Evolutionary conservation across 352 stramenopile genomes (phyloP), one percentile per base, ranked within the genome.

Genomic region (Nothophytophthora sp.): DNA sequence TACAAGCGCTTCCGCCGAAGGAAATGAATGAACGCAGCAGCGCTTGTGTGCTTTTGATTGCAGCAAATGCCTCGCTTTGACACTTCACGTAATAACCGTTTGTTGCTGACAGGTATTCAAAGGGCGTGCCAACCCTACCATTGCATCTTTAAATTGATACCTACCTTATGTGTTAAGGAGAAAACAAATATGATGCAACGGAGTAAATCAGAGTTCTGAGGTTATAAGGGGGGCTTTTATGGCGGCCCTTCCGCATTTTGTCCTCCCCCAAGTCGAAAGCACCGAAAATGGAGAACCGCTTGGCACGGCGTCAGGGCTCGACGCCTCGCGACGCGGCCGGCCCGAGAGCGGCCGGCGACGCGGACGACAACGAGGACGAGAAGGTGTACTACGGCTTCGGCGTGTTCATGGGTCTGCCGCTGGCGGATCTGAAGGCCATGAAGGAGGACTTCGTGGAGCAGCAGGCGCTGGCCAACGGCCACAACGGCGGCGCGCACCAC

Each of bases 351-450:
- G 37, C 51, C 25, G 50, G 56, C 19, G 65, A 81, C 8, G 58
- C 55, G 19, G 67, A 81, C 39, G 75, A 87, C 35, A 84, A 72
- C 44, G 81, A 92, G 42, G 75, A 90, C 41, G 78, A 92, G 52
- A 90, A 95, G 63, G 70, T 95, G 1, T 95, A 95, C 77, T 95
- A 95, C 66, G 84, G 84, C 43, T 95, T 95, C 36, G 84, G 84
- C 43, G 84, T 95, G 28, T 95, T 95, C 62, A 95, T 95, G 80
- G 84, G 84, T 0, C 70, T 95, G 34, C 76, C 81, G 25, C 70
- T 95, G 39, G 73, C 78, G n/a, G 83, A 92, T 36, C 70, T 95
- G 40, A 91, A 90, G 48, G 78, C 74, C 44, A 90, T 92, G 75
- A 90, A 89, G 65, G 79, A 90, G 29, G 73, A 92, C 42, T 88